Base-by-base conservation (phyloP, 805 yeast species). In the Nakazawaea pomicola region DNA sequence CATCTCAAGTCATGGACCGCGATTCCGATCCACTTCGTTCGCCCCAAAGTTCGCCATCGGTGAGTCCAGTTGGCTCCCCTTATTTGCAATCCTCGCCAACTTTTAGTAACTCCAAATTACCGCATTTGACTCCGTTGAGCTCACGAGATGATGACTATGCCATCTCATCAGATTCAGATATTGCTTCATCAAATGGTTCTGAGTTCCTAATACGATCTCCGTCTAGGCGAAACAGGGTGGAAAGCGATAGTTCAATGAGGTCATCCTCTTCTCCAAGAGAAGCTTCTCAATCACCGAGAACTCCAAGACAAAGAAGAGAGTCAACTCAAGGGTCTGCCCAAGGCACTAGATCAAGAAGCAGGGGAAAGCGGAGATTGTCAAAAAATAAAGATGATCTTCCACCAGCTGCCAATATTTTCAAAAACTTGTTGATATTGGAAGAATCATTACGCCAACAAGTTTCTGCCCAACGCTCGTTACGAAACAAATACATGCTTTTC, bases 371-470 rank as follows among this genome's bases (percentile, higher is more conserved):
- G n/a, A 46, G 53, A 18, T 42, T 51, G 24, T 56, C 61, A 4
- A 45, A 53, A 25, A 20, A 14, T 11, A 28, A 21, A 12, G 46
- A 36, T 9, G 60, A 58, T 21, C 54, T 64, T 21, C 64, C 72
- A 8, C 75, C 79, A 6, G 72, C 84, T 0, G 84, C 89, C 1
- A 81, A 83, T 65, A 79, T 88, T 12, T 87, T 82, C 58, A 73
- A 95, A 35, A 89, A 91, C 57, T 61, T 93, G 49, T 65, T 91
- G 36, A 83, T 91, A 12, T 60, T 90, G 40, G 99, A 91, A 59
- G 95, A 90, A 55, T 80, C 87, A 41, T 66, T 93, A 38, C 71
- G 97, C 29, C 80, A 75, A 46, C 98, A 91, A 62, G 84, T 82
- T 36, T 65, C 71, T n/a, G 81, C 78, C 40, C 90, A 88, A 56